Evolutionary conservation across 768 basidiomycete genomes (phyloP), one percentile per base, ranked within the genome.

Genomic region (Tricholoma terreum): DNA sequence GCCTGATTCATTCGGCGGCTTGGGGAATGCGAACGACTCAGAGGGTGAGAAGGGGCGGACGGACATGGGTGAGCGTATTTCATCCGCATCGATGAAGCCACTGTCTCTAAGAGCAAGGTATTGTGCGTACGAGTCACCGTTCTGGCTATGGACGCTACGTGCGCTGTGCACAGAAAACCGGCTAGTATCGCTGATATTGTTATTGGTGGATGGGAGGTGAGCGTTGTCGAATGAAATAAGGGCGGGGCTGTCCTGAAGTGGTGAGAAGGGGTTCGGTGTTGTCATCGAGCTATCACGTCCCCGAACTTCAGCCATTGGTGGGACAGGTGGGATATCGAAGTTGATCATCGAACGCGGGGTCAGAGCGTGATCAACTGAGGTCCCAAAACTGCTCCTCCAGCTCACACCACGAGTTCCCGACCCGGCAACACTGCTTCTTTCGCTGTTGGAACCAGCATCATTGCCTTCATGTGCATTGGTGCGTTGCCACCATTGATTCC

Each of bases 11-110:
- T 59, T 63, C 4, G 84, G 85, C 2, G 87, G 87, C 54, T 80
- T 81, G 2, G 87, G 87, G 75, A 89, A 89, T 8, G 83, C 70
- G 69, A 86, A 89, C 4, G 82, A 80, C 66, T 89, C 87, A 15
- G 81, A 80, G 10, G 84, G 83, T 0, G 85, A 82, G 73, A 86
- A 87, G 2, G 84, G 85, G 38, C 83, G 82, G 17, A 85, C 84
- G 36, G 78, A 83, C 77, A 87, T 83, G 21, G 84, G 82, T 0
- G 83, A 79, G 4, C 66, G 57, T n/a, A 58, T 49, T 51, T 72
- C 73, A n/a, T 66, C 63, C 33, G 50, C 46, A 11, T 67, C 65
- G 19, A 58, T 17, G 49, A 68, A 65, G 33, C 33, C 62, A 54
- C 40, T 64, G 62, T 65, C 68, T 58, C 60, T 50, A 14, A 79